Percentiles rank a stretch among this genome's conserved stretches.
Conservation (phyloP, 495 filamentous ascomycete species). For the Aspergillus affinis region DNA sequence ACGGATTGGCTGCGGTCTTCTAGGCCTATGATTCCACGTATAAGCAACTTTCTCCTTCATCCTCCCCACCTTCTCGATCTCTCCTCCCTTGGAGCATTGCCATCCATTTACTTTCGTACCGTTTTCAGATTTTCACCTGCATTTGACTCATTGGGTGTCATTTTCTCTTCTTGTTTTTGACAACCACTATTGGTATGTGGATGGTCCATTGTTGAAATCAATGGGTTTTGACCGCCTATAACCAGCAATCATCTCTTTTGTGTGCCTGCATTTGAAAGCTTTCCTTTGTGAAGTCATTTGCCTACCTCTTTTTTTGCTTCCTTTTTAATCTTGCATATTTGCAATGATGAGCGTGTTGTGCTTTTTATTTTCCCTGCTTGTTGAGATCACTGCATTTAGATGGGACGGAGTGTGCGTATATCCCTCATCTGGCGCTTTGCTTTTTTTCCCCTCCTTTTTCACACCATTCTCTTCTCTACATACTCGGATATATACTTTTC, state of each 20-base stretch:
- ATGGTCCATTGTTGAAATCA: constrained; percentile 14
- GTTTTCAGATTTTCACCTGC: constrained; percentile 8
- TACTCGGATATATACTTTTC: constrained; percentile 14
- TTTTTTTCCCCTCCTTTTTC: constrained; percentile 13
- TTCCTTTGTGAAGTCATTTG: constrained; percentile 21
- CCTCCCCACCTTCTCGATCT: constrained; percentile 5
- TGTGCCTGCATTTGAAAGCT: constrained; percentile 19
- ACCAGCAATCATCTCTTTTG: constrained; percentile 22
- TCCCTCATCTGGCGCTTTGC: constrained; percentile 22
- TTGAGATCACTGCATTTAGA: constrained; percentile 44
- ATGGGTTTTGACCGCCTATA: constrained; percentile 10
- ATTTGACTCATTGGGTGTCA: neutral
- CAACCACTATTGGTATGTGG: constrained; percentile 5
- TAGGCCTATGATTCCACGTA: constrained; percentile 29
- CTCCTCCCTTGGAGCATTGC: neutral
- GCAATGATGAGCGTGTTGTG: constrained; percentile 42
- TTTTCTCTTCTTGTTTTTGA: neutral
- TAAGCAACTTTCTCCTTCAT: constrained; percentile 11
- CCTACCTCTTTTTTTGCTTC: constrained; percentile 20
- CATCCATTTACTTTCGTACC: neutral
- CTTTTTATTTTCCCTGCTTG: neutral
- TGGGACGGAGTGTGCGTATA: constrained; percentile 40
- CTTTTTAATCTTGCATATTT: constrained; percentile 37
- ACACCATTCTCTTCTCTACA: constrained; percentile 9
- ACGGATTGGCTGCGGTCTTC: constrained; percentile 80